Evolutionary conservation across 2,329 filamentous ascomycete genomes (phyloP).

Genomic region (Albophoma yamanashiensis): DNA sequence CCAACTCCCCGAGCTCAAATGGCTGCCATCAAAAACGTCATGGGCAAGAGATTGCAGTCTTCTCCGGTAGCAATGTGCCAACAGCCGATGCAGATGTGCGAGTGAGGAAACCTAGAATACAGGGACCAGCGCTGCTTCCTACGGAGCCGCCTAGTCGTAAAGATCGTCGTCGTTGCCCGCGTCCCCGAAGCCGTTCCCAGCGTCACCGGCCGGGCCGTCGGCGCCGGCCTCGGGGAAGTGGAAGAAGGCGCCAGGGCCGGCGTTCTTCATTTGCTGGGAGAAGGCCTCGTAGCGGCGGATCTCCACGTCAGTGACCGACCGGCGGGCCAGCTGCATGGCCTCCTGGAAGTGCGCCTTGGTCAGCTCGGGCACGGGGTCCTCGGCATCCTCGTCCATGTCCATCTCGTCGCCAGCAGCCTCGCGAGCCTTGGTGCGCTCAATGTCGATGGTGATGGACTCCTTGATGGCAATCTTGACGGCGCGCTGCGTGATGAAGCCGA

Average conservation of each 20-base stretch:
- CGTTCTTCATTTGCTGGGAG: constrained; percentile 98
- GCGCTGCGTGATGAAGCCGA: constrained; percentile 97
- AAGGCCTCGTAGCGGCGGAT: constrained; percentile 98
- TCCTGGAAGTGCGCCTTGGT: constrained; percentile 98
- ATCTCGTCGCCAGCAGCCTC: constrained; percentile 81
- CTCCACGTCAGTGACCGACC: constrained; percentile 93
- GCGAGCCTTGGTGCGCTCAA: constrained; percentile 80
- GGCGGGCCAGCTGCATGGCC: constrained; percentile 89
- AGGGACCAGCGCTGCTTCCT: constrained; percentile 17
- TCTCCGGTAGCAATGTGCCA: neutral
- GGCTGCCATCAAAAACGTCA: constrained; percentile 13
- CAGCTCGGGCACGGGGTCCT: constrained; percentile 91
- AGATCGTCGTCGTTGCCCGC: constrained; percentile 93
- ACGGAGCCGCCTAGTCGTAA: constrained; percentile 63
- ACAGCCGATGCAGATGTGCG: constrained; percentile 21
- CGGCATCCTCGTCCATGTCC: constrained; percentile 55
- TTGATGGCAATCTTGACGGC: constrained; percentile 99
- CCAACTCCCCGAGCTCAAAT: constrained; percentile 22
- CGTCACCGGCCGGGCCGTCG: constrained; percentile 52
- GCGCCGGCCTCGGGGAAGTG: constrained; percentile 73
- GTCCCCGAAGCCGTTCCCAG: constrained; percentile 62
- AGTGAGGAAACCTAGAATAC: constrained; percentile 36
- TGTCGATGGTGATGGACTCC: constrained; percentile 81
- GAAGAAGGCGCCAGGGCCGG: constrained; percentile 92
- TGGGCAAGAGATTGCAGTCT: constrained; percentile 3